Evolutionary conservation across 441 rosid genomes (phyloP).

Genomic region (Melastoma candidum): DNA sequence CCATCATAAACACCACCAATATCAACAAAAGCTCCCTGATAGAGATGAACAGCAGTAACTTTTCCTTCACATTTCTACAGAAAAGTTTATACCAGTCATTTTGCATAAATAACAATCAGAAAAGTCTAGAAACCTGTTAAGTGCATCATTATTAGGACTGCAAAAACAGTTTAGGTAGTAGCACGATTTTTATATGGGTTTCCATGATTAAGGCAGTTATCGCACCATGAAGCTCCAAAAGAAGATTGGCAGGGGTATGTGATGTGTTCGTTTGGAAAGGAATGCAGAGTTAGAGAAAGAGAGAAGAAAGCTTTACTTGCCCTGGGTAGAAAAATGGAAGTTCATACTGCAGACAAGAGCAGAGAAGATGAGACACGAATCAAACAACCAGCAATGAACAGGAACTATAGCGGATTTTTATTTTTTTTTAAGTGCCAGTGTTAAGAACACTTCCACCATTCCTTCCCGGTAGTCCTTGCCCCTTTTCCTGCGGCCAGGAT

Average conservation of each 20-base stretch:
- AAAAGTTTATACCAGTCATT: background rate
- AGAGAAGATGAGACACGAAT: conserved; percentile 2
- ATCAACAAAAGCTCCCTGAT: conserved; percentile 98
- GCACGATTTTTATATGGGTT: no score
- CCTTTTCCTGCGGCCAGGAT: conserved; percentile 92
- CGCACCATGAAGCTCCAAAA: no score
- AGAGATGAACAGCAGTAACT: conserved; percentile 72
- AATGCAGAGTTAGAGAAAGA: conserved; percentile 6
- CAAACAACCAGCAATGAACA: conserved; percentile 8
- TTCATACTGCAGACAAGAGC: conserved; percentile 61
- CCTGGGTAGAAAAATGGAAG: conserved; percentile 98
- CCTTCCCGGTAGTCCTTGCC: conserved; percentile 89
- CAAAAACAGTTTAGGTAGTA: no score
- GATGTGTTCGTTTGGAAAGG: background rate
- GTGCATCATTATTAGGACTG: no score
- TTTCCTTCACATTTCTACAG: conserved; percentile 82
- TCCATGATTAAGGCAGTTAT: no score
- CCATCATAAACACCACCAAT: conserved; percentile 98
- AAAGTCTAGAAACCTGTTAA: no score
- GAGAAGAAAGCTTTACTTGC: conserved; percentile 39
- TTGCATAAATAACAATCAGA: no score
- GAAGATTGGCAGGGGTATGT: background rate
- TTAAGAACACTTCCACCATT: conserved; percentile 41
- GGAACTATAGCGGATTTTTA: background rate
- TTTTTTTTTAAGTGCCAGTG: background rate